A percentile compares a stretch with the other conserved stretches of the same genome.
These are phyloP conservation scores for Sanghuangporus baumii DNA, from an alignment of 1,284 basidiomycete species.

Conservation along the genomic window DNA sequence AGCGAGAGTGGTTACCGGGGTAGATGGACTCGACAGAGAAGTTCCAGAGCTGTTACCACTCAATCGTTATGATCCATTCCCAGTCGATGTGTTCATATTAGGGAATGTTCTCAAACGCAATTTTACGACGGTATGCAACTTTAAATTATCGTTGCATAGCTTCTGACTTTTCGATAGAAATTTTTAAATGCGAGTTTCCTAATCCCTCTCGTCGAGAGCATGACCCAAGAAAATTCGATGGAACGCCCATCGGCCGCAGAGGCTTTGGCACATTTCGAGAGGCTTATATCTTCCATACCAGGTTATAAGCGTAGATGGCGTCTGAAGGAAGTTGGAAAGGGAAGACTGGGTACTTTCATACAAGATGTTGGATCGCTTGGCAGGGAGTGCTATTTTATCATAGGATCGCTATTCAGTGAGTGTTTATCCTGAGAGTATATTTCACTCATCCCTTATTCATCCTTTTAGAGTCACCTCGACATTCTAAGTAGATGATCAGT, in stretches of 20 bases:
- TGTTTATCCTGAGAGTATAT: neutral
- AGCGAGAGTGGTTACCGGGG: neutral
- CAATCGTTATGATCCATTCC: neutral
- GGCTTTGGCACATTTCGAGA: neutral
- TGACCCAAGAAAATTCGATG: neutral
- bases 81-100: slow-evolving; percentile 7
- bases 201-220: slow-evolving; percentile 10
- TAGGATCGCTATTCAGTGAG: neutral
- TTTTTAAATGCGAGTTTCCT: slow-evolving; percentile 5
- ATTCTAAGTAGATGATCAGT: neutral
- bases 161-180: neutral
- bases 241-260: slow-evolving; percentile 3
- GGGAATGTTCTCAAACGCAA: slow-evolving; percentile 3
- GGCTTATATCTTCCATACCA: neutral
- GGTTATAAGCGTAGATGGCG: slow-evolving; percentile 5
- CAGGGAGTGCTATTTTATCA: neutral
- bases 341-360: neutral
- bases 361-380: neutral
- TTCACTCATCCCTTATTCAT: neutral
- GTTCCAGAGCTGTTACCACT: neutral
- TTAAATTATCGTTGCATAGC: neutral
- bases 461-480: neutral
- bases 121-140: neutral
- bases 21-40: neutral
- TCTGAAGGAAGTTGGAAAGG: slow-evolving; percentile 2